Evolutionary conservation across 805 yeast species (phyloP).

Genomic region (Pichia rugopelliculosa): DNA sequence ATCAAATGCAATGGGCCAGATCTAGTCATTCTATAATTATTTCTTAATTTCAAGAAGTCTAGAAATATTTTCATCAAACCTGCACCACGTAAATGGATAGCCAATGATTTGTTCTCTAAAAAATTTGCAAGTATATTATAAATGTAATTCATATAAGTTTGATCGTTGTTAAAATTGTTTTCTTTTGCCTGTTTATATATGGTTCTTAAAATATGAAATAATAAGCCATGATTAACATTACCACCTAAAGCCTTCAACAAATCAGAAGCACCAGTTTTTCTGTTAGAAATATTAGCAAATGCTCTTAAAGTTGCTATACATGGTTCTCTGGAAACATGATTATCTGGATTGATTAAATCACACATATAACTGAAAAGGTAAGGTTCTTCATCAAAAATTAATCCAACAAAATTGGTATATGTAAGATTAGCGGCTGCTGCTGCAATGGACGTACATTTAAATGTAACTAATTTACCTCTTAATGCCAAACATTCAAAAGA

Average conservation of each 20-base stretch:
- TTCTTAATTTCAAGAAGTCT: conserved; percentile 48
- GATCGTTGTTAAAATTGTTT: conserved; percentile 22
- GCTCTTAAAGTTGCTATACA: conserved; percentile 57
- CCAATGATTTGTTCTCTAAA: conserved; percentile 47
- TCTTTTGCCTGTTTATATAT: conserved; percentile 45
- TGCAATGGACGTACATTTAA: conserved; percentile 63
- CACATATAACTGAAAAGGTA: conserved; percentile 60
- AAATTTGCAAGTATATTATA: conserved; percentile 59
- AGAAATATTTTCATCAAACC: conserved; percentile 65
- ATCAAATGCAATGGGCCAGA: conserved; percentile 58
- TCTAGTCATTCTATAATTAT: conserved; percentile 47
- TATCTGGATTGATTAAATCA: conserved; percentile 65
- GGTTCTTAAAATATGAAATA: conserved; percentile 63
- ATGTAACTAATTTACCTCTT: conserved; percentile 51
- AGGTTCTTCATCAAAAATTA: conserved; percentile 67
- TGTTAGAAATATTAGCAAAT: conserved; percentile 59
- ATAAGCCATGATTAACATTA: conserved; percentile 75
- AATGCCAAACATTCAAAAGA: conserved; percentile 45
- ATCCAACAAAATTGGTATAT: conserved; percentile 53
- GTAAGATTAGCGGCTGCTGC: conserved; percentile 50
- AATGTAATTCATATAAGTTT: conserved; percentile 30
- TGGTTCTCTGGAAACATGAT: conserved; percentile 42
- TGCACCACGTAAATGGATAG: conserved; percentile 57
- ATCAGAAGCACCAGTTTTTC: conserved; percentile 67
- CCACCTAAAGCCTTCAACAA: conserved; percentile 74